phyloP scores from a whole-genome alignment of 805 yeast genomes.

The Candida parachauliodes region DNA sequence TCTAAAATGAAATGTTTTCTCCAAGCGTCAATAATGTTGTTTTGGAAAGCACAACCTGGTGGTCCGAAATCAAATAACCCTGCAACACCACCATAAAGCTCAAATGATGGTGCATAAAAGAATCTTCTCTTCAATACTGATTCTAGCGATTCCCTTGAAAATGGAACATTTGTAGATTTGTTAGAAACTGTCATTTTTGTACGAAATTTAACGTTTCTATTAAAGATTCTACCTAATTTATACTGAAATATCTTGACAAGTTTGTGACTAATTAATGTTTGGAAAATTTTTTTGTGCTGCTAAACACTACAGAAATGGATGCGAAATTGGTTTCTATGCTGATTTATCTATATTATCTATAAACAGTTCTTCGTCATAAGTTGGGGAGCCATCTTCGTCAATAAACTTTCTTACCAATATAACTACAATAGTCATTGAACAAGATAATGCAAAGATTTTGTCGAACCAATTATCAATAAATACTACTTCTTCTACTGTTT shows the following conservation, averaged over 20 bases:
- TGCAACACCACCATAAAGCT: constrained; percentile 96
- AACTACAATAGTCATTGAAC: constrained; percentile 29
- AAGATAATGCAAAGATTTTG: constrained; percentile 45
- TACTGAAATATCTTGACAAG: constrained; percentile 1
- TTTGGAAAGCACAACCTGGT: constrained; percentile 98
- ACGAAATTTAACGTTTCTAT: constrained; percentile 1
- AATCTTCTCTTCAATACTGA: constrained; percentile 91
- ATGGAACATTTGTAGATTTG: constrained; percentile 32
- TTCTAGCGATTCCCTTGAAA: constrained; percentile 86
- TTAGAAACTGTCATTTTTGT: constrained; percentile 6
- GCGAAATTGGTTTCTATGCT: constrained; percentile 8
- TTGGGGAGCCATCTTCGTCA: constrained; percentile 14
- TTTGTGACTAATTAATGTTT: neutral
- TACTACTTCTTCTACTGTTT: constrained; percentile 32
- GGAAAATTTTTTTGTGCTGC: constrained; percentile 6
- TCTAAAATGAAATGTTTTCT: constrained; percentile 95
- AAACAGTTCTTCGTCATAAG: constrained; percentile 33
- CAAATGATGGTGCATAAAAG: constrained; percentile 97
- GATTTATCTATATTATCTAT: constrained; percentile 21
- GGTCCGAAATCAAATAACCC: constrained; percentile 99
- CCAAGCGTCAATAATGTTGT: constrained; percentile 92
- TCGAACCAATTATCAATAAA: constrained; percentile 53
- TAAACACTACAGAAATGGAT: neutral
- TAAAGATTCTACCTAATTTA: neutral
- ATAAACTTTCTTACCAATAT: constrained; percentile 18